Percentiles rank a stretch among this genome's conserved stretches.
Evolutionary conservation across 352 stramenopile genomes (phyloP).

Genomic region (Plasmopara halstedii): DNA sequence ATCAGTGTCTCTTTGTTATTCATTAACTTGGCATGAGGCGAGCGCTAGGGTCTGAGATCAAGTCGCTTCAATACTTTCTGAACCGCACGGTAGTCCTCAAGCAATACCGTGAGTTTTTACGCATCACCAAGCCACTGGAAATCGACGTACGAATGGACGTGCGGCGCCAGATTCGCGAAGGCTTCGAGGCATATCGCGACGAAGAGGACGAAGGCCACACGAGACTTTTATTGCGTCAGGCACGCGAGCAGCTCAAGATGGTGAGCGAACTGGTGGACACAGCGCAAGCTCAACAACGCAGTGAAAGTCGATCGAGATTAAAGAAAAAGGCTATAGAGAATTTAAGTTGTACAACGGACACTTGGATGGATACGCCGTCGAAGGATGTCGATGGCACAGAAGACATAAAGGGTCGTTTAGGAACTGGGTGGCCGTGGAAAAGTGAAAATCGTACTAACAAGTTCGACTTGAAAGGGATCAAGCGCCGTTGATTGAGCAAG

Average conservation of each 20-base stretch:
- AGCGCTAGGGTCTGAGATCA: slow-evolving; percentile 29
- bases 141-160: slow-evolving; percentile 40
- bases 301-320: slow-evolving; percentile 20
- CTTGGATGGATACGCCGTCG: slow-evolving; percentile 28
- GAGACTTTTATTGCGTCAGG: slow-evolving; percentile 38
- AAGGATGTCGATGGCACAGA: slow-evolving; percentile 21
- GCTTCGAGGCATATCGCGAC: slow-evolving; percentile 42
- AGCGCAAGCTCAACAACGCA: slow-evolving; percentile 41
- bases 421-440: slow-evolving; percentile 62
- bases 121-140: slow-evolving; percentile 41
- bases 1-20: too few relatives aligned
- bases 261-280: slow-evolving; percentile 63
- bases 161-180: slow-evolving; percentile 49
- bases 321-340: slow-evolving; percentile 8
- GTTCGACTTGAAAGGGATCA: slow-evolving; percentile 53
- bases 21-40: too few relatives aligned
- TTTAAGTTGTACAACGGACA: slow-evolving; percentile 10
- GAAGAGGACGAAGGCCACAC: slow-evolving; percentile 50
- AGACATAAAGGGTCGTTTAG: slow-evolving; percentile 53
- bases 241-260: slow-evolving; percentile 57
- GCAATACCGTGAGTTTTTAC: slow-evolving; percentile 62
- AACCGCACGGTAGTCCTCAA: slow-evolving; percentile 53
- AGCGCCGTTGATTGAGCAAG: slow-evolving; percentile 28
- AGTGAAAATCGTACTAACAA: slow-evolving; percentile 32
- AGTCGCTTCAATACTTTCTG: slow-evolving; percentile 71